Percentiles rank a stretch among this genome's conserved stretches.
These are phyloP conservation scores for Aureobasidium subglaciale DNA, from an alignment of 2,329 filamentous ascomycete genomes.

Conservation along the genomic window DNA sequence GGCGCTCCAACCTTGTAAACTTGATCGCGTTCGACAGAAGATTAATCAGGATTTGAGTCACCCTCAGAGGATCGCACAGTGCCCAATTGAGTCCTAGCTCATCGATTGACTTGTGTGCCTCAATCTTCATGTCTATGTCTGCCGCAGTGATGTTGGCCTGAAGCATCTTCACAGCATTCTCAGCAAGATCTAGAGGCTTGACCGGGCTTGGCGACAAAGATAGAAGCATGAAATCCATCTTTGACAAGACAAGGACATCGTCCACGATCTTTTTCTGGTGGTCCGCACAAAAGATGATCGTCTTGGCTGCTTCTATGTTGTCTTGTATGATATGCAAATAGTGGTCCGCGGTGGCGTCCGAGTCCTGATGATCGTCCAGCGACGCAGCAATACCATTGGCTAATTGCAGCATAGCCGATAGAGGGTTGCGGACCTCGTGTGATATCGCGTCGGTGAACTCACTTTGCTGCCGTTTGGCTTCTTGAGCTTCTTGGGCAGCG, in stretches of 20 bases:
- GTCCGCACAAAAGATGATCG: neutral
- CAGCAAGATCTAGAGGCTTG: slow-evolving; percentile 29
- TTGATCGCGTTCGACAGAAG: slow-evolving; percentile 27
- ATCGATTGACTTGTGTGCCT: slow-evolving; percentile 27
- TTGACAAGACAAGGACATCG: slow-evolving; percentile 40
- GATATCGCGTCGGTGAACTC: slow-evolving; percentile 33
- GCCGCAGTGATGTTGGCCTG: slow-evolving; percentile 31
- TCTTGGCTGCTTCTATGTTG: slow-evolving; percentile 19
- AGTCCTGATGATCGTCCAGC: slow-evolving; percentile 17
- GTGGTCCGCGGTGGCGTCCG: neutral
- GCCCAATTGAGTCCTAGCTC: slow-evolving; percentile 26
- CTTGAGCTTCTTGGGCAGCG: slow-evolving; percentile 30
- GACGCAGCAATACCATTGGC: slow-evolving; percentile 35
- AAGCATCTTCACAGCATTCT: slow-evolving; percentile 32
- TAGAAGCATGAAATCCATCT: slow-evolving; percentile 26
- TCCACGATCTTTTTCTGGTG: slow-evolving; percentile 34
- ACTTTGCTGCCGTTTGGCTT: slow-evolving; percentile 30
- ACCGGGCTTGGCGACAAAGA: slow-evolving; percentile 34
- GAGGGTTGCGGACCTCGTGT: slow-evolving; percentile 39
- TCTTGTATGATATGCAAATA: neutral
- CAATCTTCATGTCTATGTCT: slow-evolving; percentile 28
- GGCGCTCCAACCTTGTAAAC: slow-evolving; percentile 18
- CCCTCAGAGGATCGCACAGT: slow-evolving; percentile 24
- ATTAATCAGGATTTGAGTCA: slow-evolving; percentile 29
- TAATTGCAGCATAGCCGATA: slow-evolving; percentile 38